Percentiles rank a stretch among this genome's conserved stretches.
phyloP scores from a whole-genome alignment of 1,139 yeast species.

The Tardiomyces digboiensis region DNA sequence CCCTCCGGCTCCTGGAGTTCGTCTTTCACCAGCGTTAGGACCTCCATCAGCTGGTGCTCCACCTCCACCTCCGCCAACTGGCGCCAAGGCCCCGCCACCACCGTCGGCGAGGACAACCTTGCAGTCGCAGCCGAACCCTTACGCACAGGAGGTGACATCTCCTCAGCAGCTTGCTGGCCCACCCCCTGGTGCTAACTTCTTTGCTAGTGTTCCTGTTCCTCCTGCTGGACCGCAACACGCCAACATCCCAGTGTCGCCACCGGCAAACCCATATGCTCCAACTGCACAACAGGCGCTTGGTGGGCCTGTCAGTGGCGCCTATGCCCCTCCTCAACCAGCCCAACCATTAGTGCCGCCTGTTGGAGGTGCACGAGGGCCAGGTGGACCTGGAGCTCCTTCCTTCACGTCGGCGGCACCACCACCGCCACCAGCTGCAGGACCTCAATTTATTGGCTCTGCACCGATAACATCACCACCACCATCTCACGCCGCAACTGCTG shows the following conservation, averaged over 20 bases:
- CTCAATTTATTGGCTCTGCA: slow-evolving; percentile 4
- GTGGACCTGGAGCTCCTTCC: slow-evolving; percentile 5
- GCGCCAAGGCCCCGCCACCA: slow-evolving; percentile 15
- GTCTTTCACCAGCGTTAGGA: slow-evolving; percentile 15
- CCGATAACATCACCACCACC: background rate
- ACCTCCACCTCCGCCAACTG: slow-evolving; percentile 14
- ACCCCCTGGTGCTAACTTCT: slow-evolving; percentile 8
- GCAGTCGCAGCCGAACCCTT: slow-evolving; percentile 14
- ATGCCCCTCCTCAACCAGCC: slow-evolving; percentile 19
- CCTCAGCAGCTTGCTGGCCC: slow-evolving; percentile 12
- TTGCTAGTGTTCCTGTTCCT: slow-evolving; percentile 6
- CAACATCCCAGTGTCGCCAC: slow-evolving; percentile 14
- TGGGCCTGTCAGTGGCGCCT: slow-evolving; percentile 12
- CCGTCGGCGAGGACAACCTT: slow-evolving; percentile 22
- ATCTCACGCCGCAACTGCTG: background rate
- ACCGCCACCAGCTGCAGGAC: slow-evolving; percentile 21
- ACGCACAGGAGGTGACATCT: slow-evolving; percentile 1
- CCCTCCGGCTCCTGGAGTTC: slow-evolving; percentile 18
- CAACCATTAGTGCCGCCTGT: slow-evolving; percentile 32
- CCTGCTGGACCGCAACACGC: slow-evolving; percentile 6
- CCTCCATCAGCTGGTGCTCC: slow-evolving; percentile 12
- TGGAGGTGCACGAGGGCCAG: slow-evolving; percentile 11
- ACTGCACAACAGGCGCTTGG: slow-evolving; percentile 13
- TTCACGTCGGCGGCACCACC: slow-evolving; percentile 9
- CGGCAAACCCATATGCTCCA: slow-evolving; percentile 30